Evolutionary conservation across 1,284 basidiomycete genomes (phyloP).

Genomic region (Pisolithus thermaeus): DNA sequence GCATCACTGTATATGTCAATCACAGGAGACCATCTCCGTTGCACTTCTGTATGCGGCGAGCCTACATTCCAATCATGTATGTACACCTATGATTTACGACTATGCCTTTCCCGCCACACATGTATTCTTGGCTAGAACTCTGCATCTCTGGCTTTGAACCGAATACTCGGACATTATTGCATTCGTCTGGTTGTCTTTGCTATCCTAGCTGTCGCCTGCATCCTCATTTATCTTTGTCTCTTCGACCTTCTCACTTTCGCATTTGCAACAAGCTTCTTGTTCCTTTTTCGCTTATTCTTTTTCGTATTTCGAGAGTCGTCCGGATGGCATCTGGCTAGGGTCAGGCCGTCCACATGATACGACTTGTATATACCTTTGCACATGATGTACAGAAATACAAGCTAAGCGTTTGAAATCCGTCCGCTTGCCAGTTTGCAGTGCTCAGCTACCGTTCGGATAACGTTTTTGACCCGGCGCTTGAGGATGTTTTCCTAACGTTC

Average conservation of each 20-base stretch:
- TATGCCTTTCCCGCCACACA: slow-evolving; percentile 11
- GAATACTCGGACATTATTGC: slow-evolving; percentile 13
- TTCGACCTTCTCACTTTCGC: not conserved
- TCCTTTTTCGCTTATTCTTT: slow-evolving; percentile 4
- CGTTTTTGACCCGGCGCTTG: not conserved
- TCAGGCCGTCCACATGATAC: not conserved
- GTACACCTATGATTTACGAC: slow-evolving; percentile 20
- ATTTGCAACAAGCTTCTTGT: not conserved
- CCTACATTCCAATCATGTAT: slow-evolving; percentile 22
- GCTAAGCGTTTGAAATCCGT: not conserved
- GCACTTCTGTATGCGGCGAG: slow-evolving; percentile 23
- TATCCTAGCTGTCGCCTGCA: slow-evolving; percentile 11
- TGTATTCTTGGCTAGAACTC: slow-evolving; percentile 23
- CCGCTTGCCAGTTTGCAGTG: not conserved
- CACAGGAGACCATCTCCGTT: slow-evolving; percentile 18
- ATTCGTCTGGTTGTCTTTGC: slow-evolving; percentile 17
- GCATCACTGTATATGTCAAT: slow-evolving; percentile 24
- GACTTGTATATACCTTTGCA: slow-evolving; percentile 7
- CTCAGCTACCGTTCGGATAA: not conserved
- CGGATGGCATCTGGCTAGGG: slow-evolving; percentile 2
- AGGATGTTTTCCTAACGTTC: not conserved
- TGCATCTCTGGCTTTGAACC: slow-evolving; percentile 5
- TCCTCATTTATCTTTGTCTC: not conserved
- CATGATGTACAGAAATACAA: slow-evolving; percentile 10
- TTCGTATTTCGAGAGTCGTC: slow-evolving; percentile 4